Evolutionary conservation across 768 basidiomycete species (phyloP), one percentile per base, ranked within the genome.

Genomic region (Amanita phalloides): DNA sequence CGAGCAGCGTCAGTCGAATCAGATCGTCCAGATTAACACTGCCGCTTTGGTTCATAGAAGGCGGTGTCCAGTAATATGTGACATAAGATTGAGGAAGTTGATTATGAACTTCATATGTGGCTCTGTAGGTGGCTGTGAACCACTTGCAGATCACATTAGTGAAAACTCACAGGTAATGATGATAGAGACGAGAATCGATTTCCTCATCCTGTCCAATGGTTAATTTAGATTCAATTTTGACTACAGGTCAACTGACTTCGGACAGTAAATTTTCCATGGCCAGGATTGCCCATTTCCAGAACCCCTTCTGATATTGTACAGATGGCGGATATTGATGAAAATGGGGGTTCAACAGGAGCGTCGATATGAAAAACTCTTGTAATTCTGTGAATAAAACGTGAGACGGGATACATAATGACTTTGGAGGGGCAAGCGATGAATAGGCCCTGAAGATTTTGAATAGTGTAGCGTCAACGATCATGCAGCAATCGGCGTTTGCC

Each of bases 241-340:
- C 9, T 20, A 49, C 25, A 54, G 35, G 55, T 39, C 43, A 46
- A 66, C 73, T 57, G 71, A 73, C 82, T 72, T 83, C 76, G 23
- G 57, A 50, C 44, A 60, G 50, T 54, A 74, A 50, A 10, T 58
- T 58, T 63, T 88, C 87, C 35, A 90, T 66, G 35, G 69, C 61
- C 20, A 62, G 59, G 17, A 89, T 75, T 0, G 69, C 71, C 77
- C 82, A 83, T 65, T 89, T 90, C 86, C 86, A 90, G 61, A 88
- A 90, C 2, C 61, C 54, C 45, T 67, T 67, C 55, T 84, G 85
- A 56, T 84, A 87, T 56, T 77, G 70, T 14, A 57, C 54, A 0
- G 86, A 82, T 0, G 86, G 85, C 3, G 86, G 76, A 58, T 82
- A 87, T 25, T 59, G 57, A 47, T 64, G 57, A 37, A 86, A 74